These are phyloP conservation scores for Chaetomium fimeti DNA, from an alignment of 495 filamentous ascomycete species.

Conservation along the genomic window DNA sequence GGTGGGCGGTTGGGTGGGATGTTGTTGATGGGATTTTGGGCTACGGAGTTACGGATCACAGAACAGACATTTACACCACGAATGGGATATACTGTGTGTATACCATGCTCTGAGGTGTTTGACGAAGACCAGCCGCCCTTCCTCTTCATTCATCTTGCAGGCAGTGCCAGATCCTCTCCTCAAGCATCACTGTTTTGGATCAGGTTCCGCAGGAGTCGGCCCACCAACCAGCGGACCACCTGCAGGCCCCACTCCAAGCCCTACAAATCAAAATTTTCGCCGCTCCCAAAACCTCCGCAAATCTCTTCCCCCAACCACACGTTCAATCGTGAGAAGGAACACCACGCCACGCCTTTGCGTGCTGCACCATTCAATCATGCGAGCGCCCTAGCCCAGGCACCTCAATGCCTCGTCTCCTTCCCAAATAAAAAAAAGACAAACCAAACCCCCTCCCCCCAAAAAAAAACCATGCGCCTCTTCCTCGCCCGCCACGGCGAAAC, in stretches of 20 bases:
- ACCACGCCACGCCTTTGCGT: not conserved
- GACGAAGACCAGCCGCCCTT: not conserved
- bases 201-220: constrained; percentile 2
- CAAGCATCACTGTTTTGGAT: not conserved
- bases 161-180: not conserved
- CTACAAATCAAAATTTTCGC: constrained; percentile 19
- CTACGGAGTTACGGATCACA: not conserved
- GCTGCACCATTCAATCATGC: not conserved
- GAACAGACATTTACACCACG: not conserved
- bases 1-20: not conserved
- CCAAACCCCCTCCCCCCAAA: no score
- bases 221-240: not conserved
- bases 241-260: not conserved
- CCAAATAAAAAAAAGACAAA: no score
- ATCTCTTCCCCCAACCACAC: not conserved
- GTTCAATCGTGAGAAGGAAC: not conserved
- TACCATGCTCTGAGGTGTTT: not conserved
- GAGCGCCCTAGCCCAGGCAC: not conserved
- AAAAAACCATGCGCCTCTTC: constrained; percentile 61
- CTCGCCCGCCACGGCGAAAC: constrained; percentile 87
- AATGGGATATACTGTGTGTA: not conserved
- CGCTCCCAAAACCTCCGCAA: no score
- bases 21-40: not conserved
- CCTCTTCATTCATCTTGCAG: not conserved
- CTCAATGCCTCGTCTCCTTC: not conserved